Evolutionary conservation across 2,329 filamentous ascomycete species (phyloP).

Genomic region (Fusarium albosuccineum): DNA sequence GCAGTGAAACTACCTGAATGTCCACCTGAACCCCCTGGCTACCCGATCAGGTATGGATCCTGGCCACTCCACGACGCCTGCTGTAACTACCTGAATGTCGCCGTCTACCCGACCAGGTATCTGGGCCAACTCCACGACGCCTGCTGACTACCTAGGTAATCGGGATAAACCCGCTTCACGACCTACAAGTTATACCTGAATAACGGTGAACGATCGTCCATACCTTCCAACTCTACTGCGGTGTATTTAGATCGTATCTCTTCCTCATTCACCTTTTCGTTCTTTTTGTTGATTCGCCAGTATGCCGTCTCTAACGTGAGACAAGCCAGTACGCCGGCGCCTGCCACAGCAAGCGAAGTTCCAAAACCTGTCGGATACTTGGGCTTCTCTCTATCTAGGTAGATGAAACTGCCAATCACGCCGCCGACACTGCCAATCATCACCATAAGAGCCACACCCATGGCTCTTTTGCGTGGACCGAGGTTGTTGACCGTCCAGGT

Average conservation of each 20-base stretch:
- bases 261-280: constrained; percentile 33
- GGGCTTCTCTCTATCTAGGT: constrained; percentile 28
- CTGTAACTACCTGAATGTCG: too few relatives aligned
- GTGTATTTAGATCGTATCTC: constrained; percentile 45
- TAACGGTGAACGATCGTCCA: constrained; percentile 49
- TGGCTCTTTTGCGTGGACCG: constrained; percentile 48
- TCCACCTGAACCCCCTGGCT: too few relatives aligned
- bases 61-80: too few relatives aligned
- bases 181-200: constrained; percentile 36
- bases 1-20: too few relatives aligned
- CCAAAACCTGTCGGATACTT: constrained; percentile 38
- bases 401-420: constrained; percentile 34
- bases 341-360: constrained; percentile 24
- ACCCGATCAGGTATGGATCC: too few relatives aligned
- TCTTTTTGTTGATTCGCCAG: constrained; percentile 38
- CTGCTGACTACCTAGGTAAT: too few relatives aligned
- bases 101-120: too few relatives aligned
- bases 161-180: too few relatives aligned
- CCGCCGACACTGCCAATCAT: constrained; percentile 31
- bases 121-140: too few relatives aligned
- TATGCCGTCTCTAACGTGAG: constrained; percentile 35
- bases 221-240: constrained; percentile 43
- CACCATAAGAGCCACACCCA: constrained; percentile 51
- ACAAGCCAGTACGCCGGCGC: constrained; percentile 15
- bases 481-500: constrained; percentile 53